Percentiles rank a stretch among this genome's conserved stretches.
Evolutionary conservation across 148 eudicot genomes (phyloP).

Genomic region (Salicornia ramosissima): DNA sequence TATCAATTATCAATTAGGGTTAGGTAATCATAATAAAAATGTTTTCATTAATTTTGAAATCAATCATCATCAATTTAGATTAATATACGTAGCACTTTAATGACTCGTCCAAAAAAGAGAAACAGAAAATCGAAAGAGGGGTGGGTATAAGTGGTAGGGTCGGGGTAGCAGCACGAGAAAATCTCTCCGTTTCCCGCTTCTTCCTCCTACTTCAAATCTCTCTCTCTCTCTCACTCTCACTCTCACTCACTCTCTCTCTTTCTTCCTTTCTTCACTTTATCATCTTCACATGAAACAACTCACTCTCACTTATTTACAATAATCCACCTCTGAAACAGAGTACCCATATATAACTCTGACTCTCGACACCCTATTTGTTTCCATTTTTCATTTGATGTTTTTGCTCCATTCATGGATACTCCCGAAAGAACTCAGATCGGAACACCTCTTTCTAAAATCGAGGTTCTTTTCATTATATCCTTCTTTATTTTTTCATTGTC

Average conservation of each 20-base stretch:
- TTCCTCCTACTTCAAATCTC: constrained; percentile 26
- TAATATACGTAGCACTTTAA: too few species aligned
- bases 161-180: constrained; percentile 32
- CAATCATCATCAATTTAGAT: too few species aligned
- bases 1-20: too few species aligned
- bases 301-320: too few species aligned
- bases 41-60: too few species aligned
- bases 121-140: not conserved
- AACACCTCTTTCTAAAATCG: constrained; percentile 43
- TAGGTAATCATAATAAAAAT: too few species aligned
- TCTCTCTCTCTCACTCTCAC: constrained; percentile 3
- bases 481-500: not conserved
- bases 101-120: too few species aligned
- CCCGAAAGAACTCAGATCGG: constrained; percentile 61
- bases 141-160: constrained; percentile 29
- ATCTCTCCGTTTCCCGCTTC: constrained; percentile 38
- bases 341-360: not conserved
- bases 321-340: too few species aligned
- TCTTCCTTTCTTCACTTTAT: constrained; percentile 13
- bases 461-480: constrained; percentile 30
- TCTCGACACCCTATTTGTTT: not conserved
- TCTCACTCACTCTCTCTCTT: constrained; percentile 1
- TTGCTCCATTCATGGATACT: constrained; percentile 37
- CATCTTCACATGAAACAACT: constrained; percentile 17
- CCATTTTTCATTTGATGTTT: not conserved